phyloP scores from a whole-genome alignment of 345 rosid species.

The Orychophragmus violaceus region DNA sequence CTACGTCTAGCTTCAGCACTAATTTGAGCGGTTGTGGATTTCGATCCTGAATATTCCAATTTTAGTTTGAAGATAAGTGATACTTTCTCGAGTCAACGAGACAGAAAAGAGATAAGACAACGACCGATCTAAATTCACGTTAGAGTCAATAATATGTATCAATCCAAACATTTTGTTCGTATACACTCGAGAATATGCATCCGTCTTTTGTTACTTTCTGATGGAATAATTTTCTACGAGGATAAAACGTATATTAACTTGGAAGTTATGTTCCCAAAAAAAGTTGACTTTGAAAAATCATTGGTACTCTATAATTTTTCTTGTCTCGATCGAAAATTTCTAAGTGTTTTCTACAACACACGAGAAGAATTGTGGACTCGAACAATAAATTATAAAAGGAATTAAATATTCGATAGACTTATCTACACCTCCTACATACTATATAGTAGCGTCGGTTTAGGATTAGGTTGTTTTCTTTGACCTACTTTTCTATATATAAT shows the following conservation, averaged over 20 bases:
- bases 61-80: not conserved
- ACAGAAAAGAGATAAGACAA: slow-evolving; percentile 15
- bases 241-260: not conserved
- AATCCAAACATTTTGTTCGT: not conserved
- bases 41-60: not conserved
- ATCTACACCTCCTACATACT: not conserved
- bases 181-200: not conserved
- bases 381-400: not conserved
- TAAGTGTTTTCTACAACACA: not conserved
- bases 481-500: not conserved
- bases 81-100: not conserved
- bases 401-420: not conserved
- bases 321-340: not conserved
- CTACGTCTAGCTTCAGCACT: not conserved
- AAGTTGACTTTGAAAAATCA: slow-evolving; percentile 3
- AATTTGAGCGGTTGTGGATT: not conserved
- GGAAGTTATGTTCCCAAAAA: not conserved
- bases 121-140: not conserved
- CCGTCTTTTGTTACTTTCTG: not conserved
- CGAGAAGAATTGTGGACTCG: not conserved
- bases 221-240: slow-evolving; percentile 4
- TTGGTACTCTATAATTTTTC: not conserved
- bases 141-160: not conserved
- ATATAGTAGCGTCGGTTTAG: not conserved
- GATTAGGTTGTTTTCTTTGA: not conserved